Evolutionary conservation across 2,329 filamentous ascomycete species (phyloP), one percentile per base, ranked within the genome.

Genomic region (Fusarium falciforme): DNA sequence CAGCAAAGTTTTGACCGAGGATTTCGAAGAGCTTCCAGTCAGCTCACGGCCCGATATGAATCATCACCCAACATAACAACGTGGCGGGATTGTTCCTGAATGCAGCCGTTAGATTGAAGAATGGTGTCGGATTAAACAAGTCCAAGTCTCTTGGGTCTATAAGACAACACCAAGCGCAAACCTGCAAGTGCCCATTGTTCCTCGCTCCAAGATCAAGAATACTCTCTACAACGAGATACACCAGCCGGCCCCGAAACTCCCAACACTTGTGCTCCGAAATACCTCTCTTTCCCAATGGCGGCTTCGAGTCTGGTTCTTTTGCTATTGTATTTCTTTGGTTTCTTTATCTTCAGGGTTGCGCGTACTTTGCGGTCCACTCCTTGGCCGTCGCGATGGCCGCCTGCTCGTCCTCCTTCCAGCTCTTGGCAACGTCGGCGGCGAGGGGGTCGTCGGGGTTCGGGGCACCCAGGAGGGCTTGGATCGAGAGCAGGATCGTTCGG

Each of bases 381-480:
- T 89, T 93, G 17, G 96, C 96, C 9, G 95, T 98, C 75, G 93
- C 91, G 78, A 99, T 98, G 27, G 96, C 96, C 57, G 94, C 94
- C 74, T 92, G 91, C 84, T 98, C 94, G 80, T 99, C 92, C 80
- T 98, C 95, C 87, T 98, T 98, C 96, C 96, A 99, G 81, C 93
- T 92, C 87, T 98, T 97, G 38, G 96, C 96, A 47, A 99, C 96
- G 76, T 99, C 96, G 81, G 98, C 97, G 59, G 96, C 97, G 47
- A 99, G 90, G n/a, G 96, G 97, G 81, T 99, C 96, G 80, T 99
- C 96, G 33, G 97, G 96, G 84, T 99, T 99, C 16, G 96, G 96
- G 7, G 96, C 96, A 52, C 96, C 96, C 16, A 99, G 91, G 27
- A 99, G 89, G 60, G 96, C 96, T 84, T 99, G 97, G 82, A 99